phyloP scores from a whole-genome alignment of 805 yeast species.

The Wickerhamiella cacticola region DNA sequence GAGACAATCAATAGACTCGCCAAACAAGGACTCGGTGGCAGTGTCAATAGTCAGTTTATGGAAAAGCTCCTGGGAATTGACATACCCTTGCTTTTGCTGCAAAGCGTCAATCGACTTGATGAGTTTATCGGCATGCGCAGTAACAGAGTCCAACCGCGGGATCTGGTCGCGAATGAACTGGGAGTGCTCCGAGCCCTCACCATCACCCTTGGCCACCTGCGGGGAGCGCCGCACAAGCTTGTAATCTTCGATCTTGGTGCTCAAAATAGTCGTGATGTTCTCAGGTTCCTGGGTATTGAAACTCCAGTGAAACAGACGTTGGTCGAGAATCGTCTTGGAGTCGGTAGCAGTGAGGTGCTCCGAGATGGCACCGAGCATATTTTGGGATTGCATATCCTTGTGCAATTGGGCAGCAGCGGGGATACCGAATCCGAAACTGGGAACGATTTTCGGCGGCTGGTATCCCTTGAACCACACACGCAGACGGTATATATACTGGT shows the following conservation, averaged over 20 bases:
- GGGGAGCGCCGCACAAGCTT: constrained; percentile 23
- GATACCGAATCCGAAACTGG: not conserved
- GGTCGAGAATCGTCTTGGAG: constrained; percentile 10
- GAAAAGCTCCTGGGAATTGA: constrained; percentile 26
- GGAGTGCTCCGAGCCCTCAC: constrained; percentile 29
- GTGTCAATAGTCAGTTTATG: constrained; percentile 28
- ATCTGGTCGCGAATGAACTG: constrained; percentile 17
- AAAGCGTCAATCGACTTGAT: constrained; percentile 12
- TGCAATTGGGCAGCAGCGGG: not conserved
- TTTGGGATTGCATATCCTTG: not conserved
- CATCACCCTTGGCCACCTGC: constrained; percentile 22
- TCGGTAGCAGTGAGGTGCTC: not conserved
- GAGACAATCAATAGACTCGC: constrained; percentile 25
- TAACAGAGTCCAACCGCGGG: constrained; percentile 14
- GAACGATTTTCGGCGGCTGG: not conserved
- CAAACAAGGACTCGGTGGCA: constrained; percentile 29
- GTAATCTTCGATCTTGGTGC: constrained; percentile 27
- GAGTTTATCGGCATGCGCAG: constrained; percentile 17
- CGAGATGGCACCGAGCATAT: not conserved
- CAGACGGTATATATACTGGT: not conserved
- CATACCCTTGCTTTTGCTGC: constrained; percentile 1
- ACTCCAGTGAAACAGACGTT: constrained; percentile 29
- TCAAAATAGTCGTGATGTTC: constrained; percentile 26
- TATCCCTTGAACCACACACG: constrained; percentile 3
- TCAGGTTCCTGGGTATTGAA: constrained; percentile 26